Base-by-base conservation (phyloP, 257 asterid species). In the Rhazya stricta region DNA sequence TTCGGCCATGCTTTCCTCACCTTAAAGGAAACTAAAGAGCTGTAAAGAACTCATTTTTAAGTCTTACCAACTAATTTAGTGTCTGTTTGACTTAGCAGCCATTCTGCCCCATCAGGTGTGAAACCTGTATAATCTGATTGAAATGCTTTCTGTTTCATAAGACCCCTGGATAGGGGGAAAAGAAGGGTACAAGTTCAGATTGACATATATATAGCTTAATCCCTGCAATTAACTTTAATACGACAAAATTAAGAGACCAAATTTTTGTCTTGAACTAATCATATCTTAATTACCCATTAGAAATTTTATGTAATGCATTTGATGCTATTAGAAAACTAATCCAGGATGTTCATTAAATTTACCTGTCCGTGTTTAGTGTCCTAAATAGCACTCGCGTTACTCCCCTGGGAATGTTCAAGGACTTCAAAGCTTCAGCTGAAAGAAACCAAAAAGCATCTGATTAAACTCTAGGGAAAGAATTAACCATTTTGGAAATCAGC, bases 391-490 rank as follows among this genome's bases (percentile, higher is more conserved):
- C 97, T 80, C 99, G 88, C 75, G 60, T 86, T 60, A 88, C 92
- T 67, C 94, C 97, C 83, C 54, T 74, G 4, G 99, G 97, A 27
- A 94, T 86, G 78, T 87, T 67, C 46, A 94, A 85, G 78, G 91
- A 86, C 82, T 81, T 82, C 97, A 94, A 86, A 67, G 83, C 97
- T 51, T 88, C 87, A 79, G 90, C 99, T 94, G 86, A 82, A 78
- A 46, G 69, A 51, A 9, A 58, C 13, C 63, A 15, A 74, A 36
- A 37, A 23, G 54, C 3, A 34, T 5, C 7, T n/a, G 6, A 48
- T 42, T 13, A 57, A 43, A 9, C 21, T 5, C 34, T 23, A 69
- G 58, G 5, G 8, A 41, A 43, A 54, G 15, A 37, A 13, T 19
- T 21, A 36, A 54, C 8, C 13, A 30, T 1, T 9, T 54, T 7